Evolutionary conservation across 441 rosid genomes (phyloP).

Genomic region (Raphanus hybrid): DNA sequence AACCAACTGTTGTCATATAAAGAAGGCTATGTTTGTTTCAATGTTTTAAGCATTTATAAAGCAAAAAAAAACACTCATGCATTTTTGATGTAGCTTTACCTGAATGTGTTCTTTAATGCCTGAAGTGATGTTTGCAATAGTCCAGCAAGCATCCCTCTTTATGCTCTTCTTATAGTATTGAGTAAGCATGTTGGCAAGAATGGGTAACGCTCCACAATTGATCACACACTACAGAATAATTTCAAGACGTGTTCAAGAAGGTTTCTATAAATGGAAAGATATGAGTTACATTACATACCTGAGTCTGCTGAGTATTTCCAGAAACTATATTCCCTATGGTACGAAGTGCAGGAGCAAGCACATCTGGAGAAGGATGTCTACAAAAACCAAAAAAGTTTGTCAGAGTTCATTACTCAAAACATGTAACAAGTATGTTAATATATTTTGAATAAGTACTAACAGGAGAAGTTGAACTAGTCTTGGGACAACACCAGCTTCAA

Average conservation of each 20-base stretch:
- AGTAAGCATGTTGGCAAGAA: neutral
- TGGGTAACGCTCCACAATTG: neutral
- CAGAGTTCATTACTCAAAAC: neutral
- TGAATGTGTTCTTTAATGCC: neutral
- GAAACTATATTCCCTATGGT: no score
- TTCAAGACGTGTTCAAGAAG: neutral
- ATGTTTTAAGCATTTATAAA: neutral
- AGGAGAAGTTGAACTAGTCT: conserved; percentile 22
- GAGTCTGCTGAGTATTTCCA: no score
- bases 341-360: no score
- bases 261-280: neutral
- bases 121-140: neutral
- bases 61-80: neutral
- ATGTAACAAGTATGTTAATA: neutral
- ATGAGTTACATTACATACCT: neutral
- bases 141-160: neutral
- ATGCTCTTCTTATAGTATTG: neutral
- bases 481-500: conserved; percentile 25
- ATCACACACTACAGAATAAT: neutral
- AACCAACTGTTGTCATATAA: conserved; percentile 31
- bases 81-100: neutral
- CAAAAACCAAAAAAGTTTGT: neutral
- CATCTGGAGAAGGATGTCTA: no score
- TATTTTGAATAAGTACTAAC: conserved; percentile 1
- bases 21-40: no score